Evolutionary conservation across 352 stramenopile genomes (phyloP).

Genomic region (Pythium insidiosum): DNA sequence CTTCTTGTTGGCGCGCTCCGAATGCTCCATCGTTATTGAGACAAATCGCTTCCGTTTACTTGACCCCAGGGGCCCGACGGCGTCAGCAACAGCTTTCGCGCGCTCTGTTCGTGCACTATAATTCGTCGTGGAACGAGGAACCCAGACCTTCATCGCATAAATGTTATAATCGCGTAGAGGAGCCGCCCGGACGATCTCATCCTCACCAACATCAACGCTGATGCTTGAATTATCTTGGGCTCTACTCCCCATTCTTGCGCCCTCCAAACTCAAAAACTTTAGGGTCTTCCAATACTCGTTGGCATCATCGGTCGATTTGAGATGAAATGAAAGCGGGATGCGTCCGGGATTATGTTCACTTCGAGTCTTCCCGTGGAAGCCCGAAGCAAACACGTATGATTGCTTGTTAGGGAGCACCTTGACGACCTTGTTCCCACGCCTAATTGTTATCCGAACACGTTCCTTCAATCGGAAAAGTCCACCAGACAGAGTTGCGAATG

Average conservation of each 20-base stretch:
- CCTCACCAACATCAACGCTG: constrained; percentile 44
- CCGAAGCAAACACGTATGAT: constrained; percentile 56
- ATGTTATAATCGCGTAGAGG: constrained; percentile 64
- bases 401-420: constrained; percentile 37
- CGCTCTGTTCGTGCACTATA: constrained; percentile 44
- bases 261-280: constrained; percentile 62
- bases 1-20: constrained; percentile 9
- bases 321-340: constrained; percentile 44
- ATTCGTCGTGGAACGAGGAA: constrained; percentile 40
- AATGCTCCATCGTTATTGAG: neutral
- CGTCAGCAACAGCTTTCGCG: constrained; percentile 37
- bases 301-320: constrained; percentile 27
- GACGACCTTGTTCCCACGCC: constrained; percentile 43
- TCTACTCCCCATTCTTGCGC: constrained; percentile 36
- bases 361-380: constrained; percentile 43
- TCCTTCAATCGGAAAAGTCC: constrained; percentile 52
- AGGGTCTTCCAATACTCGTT: constrained; percentile 71
- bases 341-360: constrained; percentile 43
- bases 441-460: constrained; percentile 38
- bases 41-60: constrained; percentile 11
- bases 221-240: constrained; percentile 23
- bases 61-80: constrained; percentile 26
- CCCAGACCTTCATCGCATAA: constrained; percentile 56
- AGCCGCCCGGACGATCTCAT: constrained; percentile 40
- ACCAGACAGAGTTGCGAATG: constrained; percentile 62